Base-by-base conservation (phyloP, 306 rosid species). In the Quillaja saponaria region DNA sequence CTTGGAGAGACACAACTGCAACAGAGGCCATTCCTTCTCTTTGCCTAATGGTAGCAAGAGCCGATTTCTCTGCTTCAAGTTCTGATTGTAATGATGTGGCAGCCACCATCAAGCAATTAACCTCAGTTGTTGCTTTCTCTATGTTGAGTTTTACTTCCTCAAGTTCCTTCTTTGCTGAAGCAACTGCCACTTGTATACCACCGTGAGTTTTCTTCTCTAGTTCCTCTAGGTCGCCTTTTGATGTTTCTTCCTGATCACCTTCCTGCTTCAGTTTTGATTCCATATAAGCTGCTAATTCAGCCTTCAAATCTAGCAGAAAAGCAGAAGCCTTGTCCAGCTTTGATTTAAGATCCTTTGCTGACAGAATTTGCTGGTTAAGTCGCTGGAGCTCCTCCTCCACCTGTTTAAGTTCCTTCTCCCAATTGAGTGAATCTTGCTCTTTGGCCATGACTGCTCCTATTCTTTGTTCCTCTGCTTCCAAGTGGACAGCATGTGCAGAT, bases 1-100 rank as follows among this genome's bases (percentile, higher is more conserved):
- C 91, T 69, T 94, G 87, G 18, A 94, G 87, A 66, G 99, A 87
- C 39, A 95, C 86, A 55, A 90, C 97, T 37, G 96, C 90, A 56
- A 89, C 76, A 21, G 95, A 83, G 55, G 99, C 95, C 91, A 94
- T 94, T 77, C 97, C 97, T 78, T 94, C 99, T 80, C 97, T 87
- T 76, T 87, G 96, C 71, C 69, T 68, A 55, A 94, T 71, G 51
- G 83, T 49, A 21, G 85, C 85, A 49, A 90, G 86, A 67, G 79
- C 75, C 14, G 87, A 82, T 75, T 85, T 94, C 83, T 85, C 95
- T 66, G 57, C 79, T 69, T 87, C 96, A 68, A 94, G 91, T 73
- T 94, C 97, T 2, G 75, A 72, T 66, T 78, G 87, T 59, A 94
- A 80, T 34, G 99, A 82, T 10, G 76, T 44, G 31, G 97, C 90